A percentile compares a stretch with the other conserved stretches of the same genome.
phyloP scores from a whole-genome alignment of 371 early-diverging fungal genomes.

The Apophysomyces trapeziformis region DNA sequence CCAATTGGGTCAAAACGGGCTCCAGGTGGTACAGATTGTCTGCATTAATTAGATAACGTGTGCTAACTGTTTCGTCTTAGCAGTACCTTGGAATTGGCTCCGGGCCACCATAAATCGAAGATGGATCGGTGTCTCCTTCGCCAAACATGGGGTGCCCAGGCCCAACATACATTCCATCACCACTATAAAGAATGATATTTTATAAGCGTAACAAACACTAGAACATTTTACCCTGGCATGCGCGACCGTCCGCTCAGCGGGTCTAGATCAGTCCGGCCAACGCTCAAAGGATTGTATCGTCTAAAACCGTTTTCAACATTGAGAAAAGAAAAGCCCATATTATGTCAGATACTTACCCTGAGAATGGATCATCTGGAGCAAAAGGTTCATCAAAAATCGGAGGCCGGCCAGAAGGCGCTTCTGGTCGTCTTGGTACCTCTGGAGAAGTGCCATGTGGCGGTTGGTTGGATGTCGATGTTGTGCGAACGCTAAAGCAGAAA shows the following conservation, averaged over 20 bases:
- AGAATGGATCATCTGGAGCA: slow-evolving; percentile 37
- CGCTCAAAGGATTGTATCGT: slow-evolving; percentile 48
- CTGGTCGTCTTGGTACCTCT: slow-evolving; percentile 12
- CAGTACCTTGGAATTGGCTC: slow-evolving; percentile 55
- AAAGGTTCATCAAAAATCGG: slow-evolving; percentile 38
- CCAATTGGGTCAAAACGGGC: slow-evolving; percentile 94
- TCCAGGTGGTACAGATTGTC: slow-evolving; percentile 90
- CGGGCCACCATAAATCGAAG: slow-evolving; percentile 55
- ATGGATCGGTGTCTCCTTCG: slow-evolving; percentile 36
- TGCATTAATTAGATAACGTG: slow-evolving; percentile 13
- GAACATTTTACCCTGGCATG: slow-evolving; percentile 45
- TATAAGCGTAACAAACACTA: no score
- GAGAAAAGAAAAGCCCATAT: background rate
- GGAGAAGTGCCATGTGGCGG: slow-evolving; percentile 9
- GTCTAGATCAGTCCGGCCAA: slow-evolving; percentile 66
- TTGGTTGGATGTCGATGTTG: background rate
- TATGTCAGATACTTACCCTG: slow-evolving; percentile 19
- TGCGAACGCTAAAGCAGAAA: background rate
- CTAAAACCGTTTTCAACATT: slow-evolving; percentile 12
- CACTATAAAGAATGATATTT: slow-evolving; percentile 19
- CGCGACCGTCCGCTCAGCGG: slow-evolving; percentile 56
- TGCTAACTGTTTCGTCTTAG: background rate
- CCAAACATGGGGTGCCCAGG: slow-evolving; percentile 92
- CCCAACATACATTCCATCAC: slow-evolving; percentile 88
- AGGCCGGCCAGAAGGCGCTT: slow-evolving; percentile 19